Conservation (phyloP, 2,329 filamentous ascomycete genomes). For the Fusarium anthophilum region DNA sequence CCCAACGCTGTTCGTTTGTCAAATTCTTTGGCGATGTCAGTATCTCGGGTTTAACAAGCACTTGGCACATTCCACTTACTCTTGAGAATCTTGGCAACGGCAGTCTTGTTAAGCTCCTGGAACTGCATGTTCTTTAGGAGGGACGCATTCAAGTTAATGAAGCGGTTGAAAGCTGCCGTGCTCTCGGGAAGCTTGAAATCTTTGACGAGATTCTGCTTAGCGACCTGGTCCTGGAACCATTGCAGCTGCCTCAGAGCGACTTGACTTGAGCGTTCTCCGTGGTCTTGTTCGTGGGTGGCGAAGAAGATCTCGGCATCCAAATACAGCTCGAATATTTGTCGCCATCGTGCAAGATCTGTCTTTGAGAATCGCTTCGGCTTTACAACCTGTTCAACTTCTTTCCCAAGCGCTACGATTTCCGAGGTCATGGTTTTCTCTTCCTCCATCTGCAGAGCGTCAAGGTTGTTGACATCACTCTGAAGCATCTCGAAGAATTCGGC, state of each 20-base stretch:
- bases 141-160: slow-evolving; percentile 76
- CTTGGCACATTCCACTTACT: slow-evolving; percentile 59
- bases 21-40: slow-evolving; percentile 70
- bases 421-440: slow-evolving; percentile 71
- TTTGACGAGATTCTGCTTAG: slow-evolving; percentile 65
- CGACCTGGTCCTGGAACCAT: slow-evolving; percentile 76
- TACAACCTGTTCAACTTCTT: slow-evolving; percentile 70
- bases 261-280: slow-evolving; percentile 71
- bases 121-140: slow-evolving; percentile 86
- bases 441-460: slow-evolving; percentile 73
- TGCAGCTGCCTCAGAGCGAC: slow-evolving; percentile 74
- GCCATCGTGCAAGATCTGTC: slow-evolving; percentile 78
- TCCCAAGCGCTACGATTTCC: slow-evolving; percentile 72
- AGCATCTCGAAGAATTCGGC: slow-evolving; percentile 82
- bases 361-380: slow-evolving; percentile 70
- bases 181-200: slow-evolving; percentile 75
- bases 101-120: slow-evolving; percentile 82
- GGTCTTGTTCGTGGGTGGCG: slow-evolving; percentile 76
- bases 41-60: not conserved
- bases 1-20: slow-evolving; percentile 84
- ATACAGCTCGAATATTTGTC: slow-evolving; percentile 84
- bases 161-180: slow-evolving; percentile 70
- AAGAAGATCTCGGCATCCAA: slow-evolving; percentile 85
- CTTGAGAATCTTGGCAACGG: slow-evolving; percentile 85
- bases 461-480: slow-evolving; percentile 73